A percentile compares a stretch with the other conserved stretches of the same genome.
phyloP scores from a whole-genome alignment of 129 eudicot genomes.

The Ambrosia trifida region DNA sequence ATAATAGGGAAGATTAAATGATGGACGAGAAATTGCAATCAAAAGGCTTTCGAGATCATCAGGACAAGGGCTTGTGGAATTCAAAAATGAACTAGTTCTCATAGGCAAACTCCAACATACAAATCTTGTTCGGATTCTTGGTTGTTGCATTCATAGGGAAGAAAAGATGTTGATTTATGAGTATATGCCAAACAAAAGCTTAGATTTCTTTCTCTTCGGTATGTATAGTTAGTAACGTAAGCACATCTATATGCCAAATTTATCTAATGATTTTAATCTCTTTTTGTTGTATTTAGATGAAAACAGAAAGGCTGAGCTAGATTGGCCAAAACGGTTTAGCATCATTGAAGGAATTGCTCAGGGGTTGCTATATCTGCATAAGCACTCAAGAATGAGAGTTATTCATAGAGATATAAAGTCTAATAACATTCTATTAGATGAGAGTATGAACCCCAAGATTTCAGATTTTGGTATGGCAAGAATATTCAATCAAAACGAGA shows the following conservation, averaged over 20 bases:
- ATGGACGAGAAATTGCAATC: conserved; percentile 32
- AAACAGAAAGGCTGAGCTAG: neutral
- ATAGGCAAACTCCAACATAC: conserved; percentile 42
- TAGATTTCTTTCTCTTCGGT: conserved; percentile 35
- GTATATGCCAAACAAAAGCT: conserved; percentile 36
- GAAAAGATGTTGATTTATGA: conserved; percentile 35
- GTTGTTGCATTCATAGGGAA: conserved; percentile 39
- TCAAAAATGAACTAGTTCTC: too few species aligned
- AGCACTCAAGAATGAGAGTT: conserved; percentile 56
- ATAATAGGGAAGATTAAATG: conserved; percentile 13
- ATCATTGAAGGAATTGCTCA: conserved; percentile 49
- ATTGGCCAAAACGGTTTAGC: conserved; percentile 13
- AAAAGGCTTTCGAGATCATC: conserved; percentile 43
- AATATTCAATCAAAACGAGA: too few species aligned
- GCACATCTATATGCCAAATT: neutral
- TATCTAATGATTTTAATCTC: neutral
- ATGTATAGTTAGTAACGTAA: neutral
- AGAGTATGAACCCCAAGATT: too few species aligned
- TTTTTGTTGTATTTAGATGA: neutral
- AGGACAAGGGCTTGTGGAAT: conserved; percentile 38
- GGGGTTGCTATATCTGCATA: conserved; percentile 59
- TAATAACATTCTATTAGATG: too few species aligned
- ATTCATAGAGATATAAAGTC: too few species aligned
- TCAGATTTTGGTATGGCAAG: too few species aligned
- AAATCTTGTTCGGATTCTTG: conserved; percentile 41